Evolutionary conservation across 2,329 filamentous ascomycete species (phyloP), one percentile per base, ranked within the genome.

Genomic region (Pseudocercospora crystallina): DNA sequence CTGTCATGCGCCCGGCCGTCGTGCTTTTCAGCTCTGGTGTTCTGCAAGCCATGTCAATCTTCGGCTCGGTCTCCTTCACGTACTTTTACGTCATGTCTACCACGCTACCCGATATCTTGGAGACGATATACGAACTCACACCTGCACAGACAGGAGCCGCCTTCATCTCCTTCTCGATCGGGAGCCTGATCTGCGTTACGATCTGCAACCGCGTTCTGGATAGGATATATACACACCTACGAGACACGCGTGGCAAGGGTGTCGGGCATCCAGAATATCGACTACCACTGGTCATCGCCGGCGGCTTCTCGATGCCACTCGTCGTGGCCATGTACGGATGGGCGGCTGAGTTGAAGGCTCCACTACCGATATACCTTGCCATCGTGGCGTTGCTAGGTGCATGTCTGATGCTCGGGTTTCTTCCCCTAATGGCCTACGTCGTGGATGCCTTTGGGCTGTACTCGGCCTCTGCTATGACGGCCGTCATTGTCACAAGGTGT

Each of bases 321-420:
- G 78, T 79, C 0, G 65, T 84, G 1, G 80, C 82, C 55, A 74
- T 78, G 61, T 84, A 83, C 57, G 81, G 80, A 34, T 83, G 80
- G 80, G 72, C 72, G 0, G 78, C 78, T 0, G 71, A 81, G 47
- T 68, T 67, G 2, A 66, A 69, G 31, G 58, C 71, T 1, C 78
- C 81, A 57, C 81, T 80, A 75, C 78, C 81, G 36, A 69, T 76
- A 43, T 78, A 80, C 0, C 77, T 82, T 47, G 75, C 82, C 36
- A 79, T 80, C 0, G 76, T 78, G 0, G 67, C 66, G 0, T 57
- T 83, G 0, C 76, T 82, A 47, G 73, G 74, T 7, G 72, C 71
- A 1, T 78, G 79, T 15, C 65, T 51, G 38, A 80, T 76, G 51
- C 56, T 76, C 4, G 65, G 65, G 1, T 71, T 73, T 46, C 68